These are phyloP conservation scores for Starmerella potacharoeniae DNA, from an alignment of 805 yeast species.

Conservation along the genomic window DNA sequence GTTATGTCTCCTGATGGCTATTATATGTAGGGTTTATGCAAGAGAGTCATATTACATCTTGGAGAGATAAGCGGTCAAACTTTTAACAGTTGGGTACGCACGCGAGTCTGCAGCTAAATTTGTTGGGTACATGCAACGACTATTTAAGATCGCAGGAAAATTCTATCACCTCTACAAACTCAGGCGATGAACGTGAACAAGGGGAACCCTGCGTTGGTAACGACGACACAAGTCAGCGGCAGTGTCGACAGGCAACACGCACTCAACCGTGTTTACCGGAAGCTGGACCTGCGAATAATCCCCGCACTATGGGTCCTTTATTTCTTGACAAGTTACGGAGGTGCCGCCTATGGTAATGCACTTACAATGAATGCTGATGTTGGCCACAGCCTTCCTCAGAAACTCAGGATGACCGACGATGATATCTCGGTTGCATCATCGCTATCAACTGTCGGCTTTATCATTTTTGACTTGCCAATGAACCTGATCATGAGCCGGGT, in stretches of 20 bases:
- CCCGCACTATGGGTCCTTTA: constrained; percentile 76
- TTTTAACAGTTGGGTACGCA: neutral
- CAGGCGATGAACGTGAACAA: no score
- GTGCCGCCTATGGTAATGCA: constrained; percentile 64
- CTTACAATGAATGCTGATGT: constrained; percentile 60
- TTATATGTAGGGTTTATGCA: neutral
- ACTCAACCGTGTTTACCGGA: constrained; percentile 32
- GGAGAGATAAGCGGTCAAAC: neutral
- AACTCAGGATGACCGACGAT: constrained; percentile 42
- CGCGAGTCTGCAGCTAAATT: neutral
- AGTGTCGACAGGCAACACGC: neutral
- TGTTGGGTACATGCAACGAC: neutral
- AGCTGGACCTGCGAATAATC: constrained; percentile 57
- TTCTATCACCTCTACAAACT: constrained; percentile 23
- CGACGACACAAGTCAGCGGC: no score
- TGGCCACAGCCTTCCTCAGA: constrained; percentile 49
- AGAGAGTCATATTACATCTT: neutral
- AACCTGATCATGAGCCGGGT: constrained; percentile 71
- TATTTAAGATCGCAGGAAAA: neutral
- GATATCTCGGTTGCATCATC: constrained; percentile 68
- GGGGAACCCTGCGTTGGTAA: no score
- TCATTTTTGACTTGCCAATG: constrained; percentile 80
- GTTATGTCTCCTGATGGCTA: no score
- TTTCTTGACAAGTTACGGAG: constrained; percentile 68
- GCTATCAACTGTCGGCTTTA: constrained; percentile 69